These are phyloP conservation scores for Kregervanrija delftensis DNA, from an alignment of 805 yeast species.

Conservation along the genomic window DNA sequence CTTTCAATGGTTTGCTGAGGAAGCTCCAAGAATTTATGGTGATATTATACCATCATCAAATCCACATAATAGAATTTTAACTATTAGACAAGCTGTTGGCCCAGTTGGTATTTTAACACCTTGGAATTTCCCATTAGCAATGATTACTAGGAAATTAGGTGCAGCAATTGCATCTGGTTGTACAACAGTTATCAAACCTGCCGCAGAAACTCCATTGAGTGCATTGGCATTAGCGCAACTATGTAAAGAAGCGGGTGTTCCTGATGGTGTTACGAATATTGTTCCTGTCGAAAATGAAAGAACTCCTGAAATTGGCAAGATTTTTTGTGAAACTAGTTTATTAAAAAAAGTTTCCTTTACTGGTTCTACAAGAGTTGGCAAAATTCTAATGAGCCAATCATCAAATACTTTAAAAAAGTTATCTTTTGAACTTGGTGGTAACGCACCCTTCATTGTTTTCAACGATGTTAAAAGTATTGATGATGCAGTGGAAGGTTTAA, in stretches of 20 bases:
- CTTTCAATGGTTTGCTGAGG: constrained; percentile 84
- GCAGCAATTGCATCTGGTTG: constrained; percentile 84
- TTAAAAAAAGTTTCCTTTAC: constrained; percentile 68
- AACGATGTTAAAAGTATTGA: constrained; percentile 58
- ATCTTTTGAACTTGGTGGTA: constrained; percentile 73
- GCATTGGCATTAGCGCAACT: constrained; percentile 63
- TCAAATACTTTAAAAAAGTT: constrained; percentile 57
- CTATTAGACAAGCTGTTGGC: constrained; percentile 68
- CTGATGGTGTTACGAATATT: constrained; percentile 62
- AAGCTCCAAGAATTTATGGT: constrained; percentile 67
- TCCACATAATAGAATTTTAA: constrained; percentile 41
- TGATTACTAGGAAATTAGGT: constrained; percentile 68
- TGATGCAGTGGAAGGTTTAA: constrained; percentile 53
- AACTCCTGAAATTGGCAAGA: constrained; percentile 45
- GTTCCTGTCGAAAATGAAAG: constrained; percentile 38
- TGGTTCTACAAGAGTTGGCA: constrained; percentile 72
- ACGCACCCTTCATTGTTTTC: constrained; percentile 71
- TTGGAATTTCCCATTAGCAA: constrained; percentile 80
- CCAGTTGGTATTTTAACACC: constrained; percentile 77
- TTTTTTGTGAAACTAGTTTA: constrained; percentile 45
- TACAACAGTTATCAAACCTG: constrained; percentile 71
- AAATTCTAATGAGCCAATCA: constrained; percentile 54
- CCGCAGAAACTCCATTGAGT: constrained; percentile 65
- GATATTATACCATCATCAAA: constrained; percentile 50
- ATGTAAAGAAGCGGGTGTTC: constrained; percentile 60